Base-by-base conservation (phyloP, 768 basidiomycete genomes). In the Phanerodontia chrysosporium region DNA sequence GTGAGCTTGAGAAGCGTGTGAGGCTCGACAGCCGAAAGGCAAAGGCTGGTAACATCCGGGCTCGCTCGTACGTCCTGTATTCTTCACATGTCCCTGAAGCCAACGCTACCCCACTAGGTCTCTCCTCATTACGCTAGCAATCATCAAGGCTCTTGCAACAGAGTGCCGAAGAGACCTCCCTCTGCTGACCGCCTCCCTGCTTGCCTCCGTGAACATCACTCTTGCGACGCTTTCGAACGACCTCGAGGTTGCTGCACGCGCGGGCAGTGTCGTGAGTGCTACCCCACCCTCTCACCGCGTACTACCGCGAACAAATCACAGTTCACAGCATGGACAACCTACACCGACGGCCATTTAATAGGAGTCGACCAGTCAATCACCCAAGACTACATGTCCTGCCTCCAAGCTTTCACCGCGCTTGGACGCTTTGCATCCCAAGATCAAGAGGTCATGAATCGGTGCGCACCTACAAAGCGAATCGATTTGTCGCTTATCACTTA, bases 321-420 rank as follows among this genome's bases (percentile, higher is more conserved):
- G 89, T 93, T 96, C 66, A 90, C 88, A 2, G 88, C 92, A 1
- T 98, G 92, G 89, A 88, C 89, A 21, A 95, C 94, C 16, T 97
- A 87, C 64, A 93, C 95, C 22, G 89, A 95, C 64, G 92, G 93
- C 0, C 85, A 86, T 55, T 76, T 90, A 42, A 85, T 95, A 62
- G 91, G 90, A 27, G 83, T 87, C 13, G 94, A 96, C 67, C 82
- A 81, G 57, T 73, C 68, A 29, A 74, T 92, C 51, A 90, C 91
- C 0, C 75, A 77, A 27, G 80, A 86, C 58, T 96, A 96, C 71
- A 73, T 92, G 30, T 77, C 80, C 8, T 81, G 84, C 29, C 79
- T 96, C 36, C 73, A 72, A 12, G 82, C 78, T 59, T 93, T 96
- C 68, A 76, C 89, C 9, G 69, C 69, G 13, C 77, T 90, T 64